Base-by-base conservation (phyloP, 352 stramenopile genomes). In the Phytophthora europaea region DNA sequence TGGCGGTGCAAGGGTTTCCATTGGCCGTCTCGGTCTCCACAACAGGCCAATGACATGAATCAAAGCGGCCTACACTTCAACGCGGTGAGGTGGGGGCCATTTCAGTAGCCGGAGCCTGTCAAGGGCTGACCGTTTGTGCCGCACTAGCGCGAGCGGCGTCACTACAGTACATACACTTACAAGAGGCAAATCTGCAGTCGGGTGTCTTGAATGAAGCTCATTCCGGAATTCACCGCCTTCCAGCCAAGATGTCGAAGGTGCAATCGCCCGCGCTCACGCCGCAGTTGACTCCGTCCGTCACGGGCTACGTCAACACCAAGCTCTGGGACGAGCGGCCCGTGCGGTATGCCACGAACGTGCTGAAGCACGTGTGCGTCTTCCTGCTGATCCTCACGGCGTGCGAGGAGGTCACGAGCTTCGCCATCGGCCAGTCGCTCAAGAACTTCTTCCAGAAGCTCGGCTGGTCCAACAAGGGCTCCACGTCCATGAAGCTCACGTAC, bases 391-490 rank as follows among this genome's bases (percentile, higher is more conserved):
- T 56, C 50, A 56, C 50, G 26, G 50, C 50, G 26, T 56, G 50
- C n/a, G 50, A 56, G 26, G 50, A 56, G 26, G 50, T 56, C 23
- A 56, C 50, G 50, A 56, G 50, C 50, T 56, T 56, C 50, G 50
- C 50, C 50, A 56, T 56, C 50, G 26, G 50, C 26, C 50, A 56
- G 50, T 56, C 50, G 50, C 50, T 56, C 50, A 56, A 56, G 50
- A 56, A 56, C 50, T 56, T 56, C 50, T 56, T 56, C 50, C 50
- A 56, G 50, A 56, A 56, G 16, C 13, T 56, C 9, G 50, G 50
- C 22, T 56, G 50, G 50, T 36, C 22, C 26, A 56, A 56, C 50
- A 56, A 56, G 26, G 50, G 50, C 6, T 56, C 50, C 13, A 56
- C 50, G 6, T 36, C 22, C 50, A 56, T 56, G 50, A 56, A 56